These are phyloP conservation scores for Teunomyces panamensis DNA, from an alignment of 805 yeast genomes.

Conservation along the genomic window DNA sequence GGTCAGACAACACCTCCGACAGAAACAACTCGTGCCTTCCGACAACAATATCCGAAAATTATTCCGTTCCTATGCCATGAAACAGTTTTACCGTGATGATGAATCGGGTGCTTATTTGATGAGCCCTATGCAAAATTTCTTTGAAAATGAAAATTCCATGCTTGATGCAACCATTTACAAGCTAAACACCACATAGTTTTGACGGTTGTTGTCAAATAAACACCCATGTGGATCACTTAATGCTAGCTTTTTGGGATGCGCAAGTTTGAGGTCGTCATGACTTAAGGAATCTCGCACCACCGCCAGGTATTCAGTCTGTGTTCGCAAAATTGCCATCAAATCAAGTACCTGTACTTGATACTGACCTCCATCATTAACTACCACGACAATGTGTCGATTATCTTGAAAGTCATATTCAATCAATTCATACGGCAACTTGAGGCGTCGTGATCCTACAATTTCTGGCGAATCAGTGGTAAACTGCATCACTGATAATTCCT, in stretches of 20 bases:
- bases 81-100: conserved; percentile 28
- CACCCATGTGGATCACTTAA: conserved; percentile 36
- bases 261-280: conserved; percentile 7
- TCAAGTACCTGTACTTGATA: conserved; percentile 3
- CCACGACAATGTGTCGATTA: conserved; percentile 4
- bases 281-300: background rate
- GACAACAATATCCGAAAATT: conserved; percentile 26
- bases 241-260: conserved; percentile 29
- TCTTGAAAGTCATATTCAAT: conserved; percentile 11
- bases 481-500: background rate
- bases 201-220: conserved; percentile 38
- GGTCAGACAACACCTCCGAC: conserved; percentile 17
- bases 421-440: background rate
- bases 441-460: background rate
- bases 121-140: conserved; percentile 26
- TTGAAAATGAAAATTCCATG: conserved; percentile 14
- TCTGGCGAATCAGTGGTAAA: background rate
- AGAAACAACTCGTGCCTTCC: conserved; percentile 26
- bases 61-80: conserved; percentile 25
- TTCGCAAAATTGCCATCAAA: background rate
- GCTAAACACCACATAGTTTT: conserved; percentile 37
- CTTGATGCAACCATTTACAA: conserved; percentile 7
- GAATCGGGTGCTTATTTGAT: conserved; percentile 11
- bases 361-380: background rate
- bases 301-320: background rate